A percentile compares a stretch with the other conserved stretches of the same genome.
Evolutionary conservation across 768 basidiomycete species (phyloP).

Genomic region (Wakefieldia striispora): DNA sequence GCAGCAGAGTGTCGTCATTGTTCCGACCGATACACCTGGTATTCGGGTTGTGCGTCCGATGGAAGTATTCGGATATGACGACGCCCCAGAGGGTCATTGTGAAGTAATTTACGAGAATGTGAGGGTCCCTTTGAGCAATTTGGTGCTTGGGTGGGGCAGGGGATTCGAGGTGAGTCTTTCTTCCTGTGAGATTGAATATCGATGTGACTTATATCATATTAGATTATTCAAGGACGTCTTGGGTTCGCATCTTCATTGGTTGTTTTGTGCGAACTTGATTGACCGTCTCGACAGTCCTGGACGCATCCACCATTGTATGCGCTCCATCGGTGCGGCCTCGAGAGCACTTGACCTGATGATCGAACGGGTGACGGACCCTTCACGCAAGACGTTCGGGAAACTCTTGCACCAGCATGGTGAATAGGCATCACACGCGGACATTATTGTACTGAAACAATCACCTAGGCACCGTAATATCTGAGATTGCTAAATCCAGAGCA

Average conservation of each 20-base stretch:
- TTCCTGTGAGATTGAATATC: background rate
- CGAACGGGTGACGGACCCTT: slow-evolving; percentile 88
- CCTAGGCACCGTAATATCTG: slow-evolving; percentile 80
- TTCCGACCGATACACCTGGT: slow-evolving; percentile 85
- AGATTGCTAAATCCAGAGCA: slow-evolving; percentile 89
- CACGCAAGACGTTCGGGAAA: slow-evolving; percentile 92
- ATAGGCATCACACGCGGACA: slow-evolving; percentile 11
- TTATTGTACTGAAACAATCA: background rate
- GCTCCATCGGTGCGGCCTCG: slow-evolving; percentile 87
- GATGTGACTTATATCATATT: background rate
- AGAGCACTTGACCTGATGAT: slow-evolving; percentile 85
- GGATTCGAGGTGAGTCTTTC: slow-evolving; percentile 76
- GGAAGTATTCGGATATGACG: slow-evolving; percentile 92
- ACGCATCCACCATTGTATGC: slow-evolving; percentile 98
- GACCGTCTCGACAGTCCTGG: slow-evolving; percentile 59
- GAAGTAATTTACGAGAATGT: slow-evolving; percentile 96
- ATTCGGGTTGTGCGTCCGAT: slow-evolving; percentile 90
- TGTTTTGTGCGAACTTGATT: background rate
- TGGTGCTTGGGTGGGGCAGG: slow-evolving; percentile 89
- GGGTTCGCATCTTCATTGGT: slow-evolving; percentile 49
- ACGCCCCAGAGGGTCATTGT: slow-evolving; percentile 95
- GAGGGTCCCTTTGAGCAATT: slow-evolving; percentile 76
- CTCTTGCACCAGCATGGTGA: slow-evolving; percentile 85
- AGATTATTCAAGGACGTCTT: slow-evolving; percentile 94
- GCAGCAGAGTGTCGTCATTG: slow-evolving; percentile 93